Conservation (phyloP, 306 rosid species). For the Cicer pinnatifidum region DNA sequence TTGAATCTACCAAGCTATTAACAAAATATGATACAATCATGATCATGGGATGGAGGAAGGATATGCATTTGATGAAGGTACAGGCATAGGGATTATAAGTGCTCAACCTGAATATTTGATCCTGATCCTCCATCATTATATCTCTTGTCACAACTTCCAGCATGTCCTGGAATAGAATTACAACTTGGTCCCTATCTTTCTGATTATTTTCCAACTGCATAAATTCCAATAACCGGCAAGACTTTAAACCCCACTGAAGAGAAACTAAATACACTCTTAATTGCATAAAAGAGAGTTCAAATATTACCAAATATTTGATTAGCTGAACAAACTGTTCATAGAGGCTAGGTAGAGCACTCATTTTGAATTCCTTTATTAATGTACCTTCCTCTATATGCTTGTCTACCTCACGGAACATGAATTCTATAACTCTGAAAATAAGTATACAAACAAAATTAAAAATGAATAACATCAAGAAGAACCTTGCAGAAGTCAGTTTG, state of each 20-base stretch:
- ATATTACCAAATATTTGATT: conserved; percentile 70
- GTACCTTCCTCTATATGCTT: conserved; percentile 43
- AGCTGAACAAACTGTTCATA: conserved; percentile 74
- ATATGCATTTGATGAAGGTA: neutral
- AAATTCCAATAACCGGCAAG: conserved; percentile 38
- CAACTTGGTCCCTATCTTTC: conserved; percentile 85
- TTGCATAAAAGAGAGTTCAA: neutral
- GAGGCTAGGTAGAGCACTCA: conserved; percentile 96
- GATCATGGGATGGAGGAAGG: conserved; percentile 7
- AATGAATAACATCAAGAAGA: neutral
- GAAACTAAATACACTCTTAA: conserved; percentile 19
- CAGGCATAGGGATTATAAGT: conserved; percentile 33
- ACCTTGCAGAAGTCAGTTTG: conserved; percentile 26
- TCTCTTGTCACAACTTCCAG: conserved; percentile 89
- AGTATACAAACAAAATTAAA: conserved; percentile 14
- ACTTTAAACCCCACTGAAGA: conserved; percentile 21
- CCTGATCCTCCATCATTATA: conserved; percentile 85
- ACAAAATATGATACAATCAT: conserved; percentile 42
- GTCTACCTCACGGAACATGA: conserved; percentile 72
- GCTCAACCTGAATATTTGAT: conserved; percentile 60
- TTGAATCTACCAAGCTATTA: conserved; percentile 72
- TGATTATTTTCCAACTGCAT: conserved; percentile 71
- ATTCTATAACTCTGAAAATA: conserved; percentile 68
- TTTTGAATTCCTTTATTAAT: conserved; percentile 63
- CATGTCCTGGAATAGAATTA: conserved; percentile 97